phyloP scores from a whole-genome alignment of 495 filamentous ascomycete genomes.

The Collariella sp. region DNA sequence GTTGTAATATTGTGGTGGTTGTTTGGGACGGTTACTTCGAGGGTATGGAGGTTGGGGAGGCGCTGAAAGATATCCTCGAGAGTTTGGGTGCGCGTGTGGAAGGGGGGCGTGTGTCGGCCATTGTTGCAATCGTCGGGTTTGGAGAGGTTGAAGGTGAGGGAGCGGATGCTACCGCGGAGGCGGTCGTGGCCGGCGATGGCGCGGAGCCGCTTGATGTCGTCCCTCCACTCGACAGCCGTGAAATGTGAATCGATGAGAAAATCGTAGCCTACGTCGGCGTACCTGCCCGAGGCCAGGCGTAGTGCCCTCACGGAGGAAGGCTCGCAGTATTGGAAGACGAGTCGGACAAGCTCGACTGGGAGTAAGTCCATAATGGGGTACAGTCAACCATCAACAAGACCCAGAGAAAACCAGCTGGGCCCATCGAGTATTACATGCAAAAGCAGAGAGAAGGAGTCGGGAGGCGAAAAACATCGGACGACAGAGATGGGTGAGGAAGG shows the following conservation, averaged over 20 bases:
- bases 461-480: neutral
- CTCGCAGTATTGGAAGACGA: constrained; percentile 40
- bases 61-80: constrained; percentile 36
- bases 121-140: constrained; percentile 37
- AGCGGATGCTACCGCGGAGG: constrained; percentile 32
- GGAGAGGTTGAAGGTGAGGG: constrained; percentile 39
- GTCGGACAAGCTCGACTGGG: constrained; percentile 41
- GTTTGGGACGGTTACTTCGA: constrained; percentile 39
- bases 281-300: constrained; percentile 29
- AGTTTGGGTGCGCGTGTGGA: constrained; percentile 31
- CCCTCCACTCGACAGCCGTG: constrained; percentile 37
- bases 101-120: constrained; percentile 34
- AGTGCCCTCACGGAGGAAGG: constrained; percentile 30
- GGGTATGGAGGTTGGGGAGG: constrained; percentile 35
- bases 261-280: constrained; percentile 40
- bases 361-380: constrained; percentile 28
- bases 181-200: constrained; percentile 37
- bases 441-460: neutral
- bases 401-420: constrained; percentile 5
- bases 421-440: neutral
- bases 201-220: constrained; percentile 39
- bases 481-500: neutral
- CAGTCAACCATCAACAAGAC: constrained; percentile 2
- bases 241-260: constrained; percentile 35
- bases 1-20: constrained; percentile 34